A percentile compares a stretch with the other conserved stretches of the same genome.
phyloP scores from a whole-genome alignment of 768 basidiomycete genomes.

The Kwoniella heveanensis region DNA sequence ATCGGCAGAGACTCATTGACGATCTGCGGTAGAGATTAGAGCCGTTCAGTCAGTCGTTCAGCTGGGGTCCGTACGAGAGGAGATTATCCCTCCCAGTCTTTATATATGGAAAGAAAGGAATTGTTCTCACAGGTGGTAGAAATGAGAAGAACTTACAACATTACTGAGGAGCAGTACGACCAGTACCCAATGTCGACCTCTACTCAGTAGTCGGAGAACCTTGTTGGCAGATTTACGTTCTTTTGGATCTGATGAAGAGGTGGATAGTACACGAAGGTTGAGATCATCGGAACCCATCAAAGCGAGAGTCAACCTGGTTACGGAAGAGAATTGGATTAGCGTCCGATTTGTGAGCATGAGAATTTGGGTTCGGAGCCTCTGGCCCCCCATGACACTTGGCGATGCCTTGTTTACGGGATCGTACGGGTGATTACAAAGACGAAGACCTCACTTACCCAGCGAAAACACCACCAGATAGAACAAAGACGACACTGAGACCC shows the following conservation, averaged over 20 bases:
- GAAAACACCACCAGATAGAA: slow-evolving; percentile 85
- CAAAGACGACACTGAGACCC: slow-evolving; percentile 66
- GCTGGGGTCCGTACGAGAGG: neutral
- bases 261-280: slow-evolving; percentile 79
- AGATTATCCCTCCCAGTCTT: neutral
- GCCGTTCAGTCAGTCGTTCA: too few species aligned
- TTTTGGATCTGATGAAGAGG: slow-evolving; percentile 71
- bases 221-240: slow-evolving; percentile 62
- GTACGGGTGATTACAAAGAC: neutral
- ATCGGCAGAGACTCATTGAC: slow-evolving; percentile 59
- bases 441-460: slow-evolving; percentile 67
- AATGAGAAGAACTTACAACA: slow-evolving; percentile 59
- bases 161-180: slow-evolving; percentile 88
- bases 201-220: slow-evolving; percentile 63
- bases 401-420: too few species aligned
- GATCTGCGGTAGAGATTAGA: slow-evolving; percentile 25
- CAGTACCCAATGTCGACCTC: slow-evolving; percentile 88
- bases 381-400: too few species aligned
- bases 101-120: neutral
- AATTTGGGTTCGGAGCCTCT: too few species aligned
- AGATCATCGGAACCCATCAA: slow-evolving; percentile 93
- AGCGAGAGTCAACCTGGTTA: slow-evolving; percentile 75
- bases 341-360: too few species aligned
- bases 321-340: neutral
- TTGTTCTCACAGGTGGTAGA: neutral